phyloP scores from a whole-genome alignment of 2,329 filamentous ascomycete species.

The Fusarium annulatum region DNA sequence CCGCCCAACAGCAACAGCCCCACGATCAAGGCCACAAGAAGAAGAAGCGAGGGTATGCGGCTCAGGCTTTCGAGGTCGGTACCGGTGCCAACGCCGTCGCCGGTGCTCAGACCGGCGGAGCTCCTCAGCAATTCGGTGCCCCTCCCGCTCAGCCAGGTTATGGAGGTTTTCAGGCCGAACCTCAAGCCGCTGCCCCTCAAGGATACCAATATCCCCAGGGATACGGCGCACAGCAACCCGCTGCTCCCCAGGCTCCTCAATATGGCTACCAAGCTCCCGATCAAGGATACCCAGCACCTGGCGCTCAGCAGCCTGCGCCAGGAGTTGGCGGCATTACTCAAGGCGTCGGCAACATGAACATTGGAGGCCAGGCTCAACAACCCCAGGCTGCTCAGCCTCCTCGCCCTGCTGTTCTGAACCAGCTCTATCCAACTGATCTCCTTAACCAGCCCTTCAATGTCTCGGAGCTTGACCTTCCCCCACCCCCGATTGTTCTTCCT shows the following conservation, averaged over 20 bases:
- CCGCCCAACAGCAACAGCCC: constrained; percentile 41
- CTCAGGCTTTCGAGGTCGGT: constrained; percentile 93
- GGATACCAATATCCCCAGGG: constrained; percentile 57
- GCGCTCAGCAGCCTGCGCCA: constrained; percentile 46
- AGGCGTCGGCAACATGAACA: constrained; percentile 86
- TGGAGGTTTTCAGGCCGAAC: constrained; percentile 68
- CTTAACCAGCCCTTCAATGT: constrained; percentile 95
- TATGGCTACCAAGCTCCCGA: constrained; percentile 76
- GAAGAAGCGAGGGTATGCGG: constrained; percentile 96
- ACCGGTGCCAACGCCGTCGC: constrained; percentile 81
- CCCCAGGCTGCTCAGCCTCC: constrained; percentile 52
- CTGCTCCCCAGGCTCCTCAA: constrained; percentile 51
- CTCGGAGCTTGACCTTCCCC: constrained; percentile 88
- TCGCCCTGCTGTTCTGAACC: constrained; percentile 74
- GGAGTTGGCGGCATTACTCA: constrained; percentile 78
- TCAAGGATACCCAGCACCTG: constrained; percentile 70
- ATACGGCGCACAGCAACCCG: constrained; percentile 58
- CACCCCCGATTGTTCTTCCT: constrained; percentile 89
- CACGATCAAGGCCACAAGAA: constrained; percentile 66
- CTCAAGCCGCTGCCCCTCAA: constrained; percentile 52
- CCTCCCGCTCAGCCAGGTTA: constrained; percentile 63
- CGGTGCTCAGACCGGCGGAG: constrained; percentile 58
- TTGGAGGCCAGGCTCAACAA: constrained; percentile 65
- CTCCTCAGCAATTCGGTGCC: constrained; percentile 58
- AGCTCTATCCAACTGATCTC: constrained; percentile 91